phyloP scores from a whole-genome alignment of 352 stramenopile genomes.

The Phytophthora capsici region DNA sequence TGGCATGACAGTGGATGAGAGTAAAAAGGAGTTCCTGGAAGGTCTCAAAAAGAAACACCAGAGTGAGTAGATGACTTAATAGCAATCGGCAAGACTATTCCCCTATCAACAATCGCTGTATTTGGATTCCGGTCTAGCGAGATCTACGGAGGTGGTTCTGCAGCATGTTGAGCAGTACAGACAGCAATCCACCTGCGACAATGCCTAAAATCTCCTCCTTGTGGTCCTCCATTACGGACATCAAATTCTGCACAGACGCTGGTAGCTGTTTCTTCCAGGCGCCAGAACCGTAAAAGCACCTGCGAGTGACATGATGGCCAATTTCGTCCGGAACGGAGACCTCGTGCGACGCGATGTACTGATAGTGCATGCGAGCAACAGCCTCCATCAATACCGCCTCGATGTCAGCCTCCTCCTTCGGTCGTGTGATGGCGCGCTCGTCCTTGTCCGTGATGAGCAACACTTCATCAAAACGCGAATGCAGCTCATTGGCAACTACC shows the following conservation, averaged over 20 bases:
- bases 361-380: slow-evolving; percentile 71
- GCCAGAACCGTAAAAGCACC: slow-evolving; percentile 22
- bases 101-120: slow-evolving; percentile 1
- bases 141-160: slow-evolving; percentile 60
- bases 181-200: slow-evolving; percentile 72
- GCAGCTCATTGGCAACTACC: slow-evolving; percentile 97
- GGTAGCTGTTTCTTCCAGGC: slow-evolving; percentile 57
- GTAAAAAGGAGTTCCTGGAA: slow-evolving; percentile 70
- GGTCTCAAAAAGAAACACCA: slow-evolving; percentile 32
- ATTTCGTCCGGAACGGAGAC: slow-evolving; percentile 66
- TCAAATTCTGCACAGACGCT: slow-evolving; percentile 42
- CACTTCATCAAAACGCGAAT: slow-evolving; percentile 93
- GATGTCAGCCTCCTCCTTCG: slow-evolving; percentile 71
- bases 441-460: slow-evolving; percentile 73
- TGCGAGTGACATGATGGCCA: slow-evolving; percentile 42
- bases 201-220: slow-evolving; percentile 79
- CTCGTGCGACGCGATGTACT: slow-evolving; percentile 70
- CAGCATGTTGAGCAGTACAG: slow-evolving; percentile 75
- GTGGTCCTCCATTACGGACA: slow-evolving; percentile 62
- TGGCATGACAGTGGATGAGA: slow-evolving; percentile 75
- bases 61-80: slow-evolving; percentile 15
- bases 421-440: slow-evolving; percentile 57
- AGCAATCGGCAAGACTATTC: slow-evolving; percentile 4
- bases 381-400: slow-evolving; percentile 68
- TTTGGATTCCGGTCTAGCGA: slow-evolving; percentile 15